Evolutionary conservation across 1,284 basidiomycete genomes (phyloP).

Genomic region (Ganoderma boninense): DNA sequence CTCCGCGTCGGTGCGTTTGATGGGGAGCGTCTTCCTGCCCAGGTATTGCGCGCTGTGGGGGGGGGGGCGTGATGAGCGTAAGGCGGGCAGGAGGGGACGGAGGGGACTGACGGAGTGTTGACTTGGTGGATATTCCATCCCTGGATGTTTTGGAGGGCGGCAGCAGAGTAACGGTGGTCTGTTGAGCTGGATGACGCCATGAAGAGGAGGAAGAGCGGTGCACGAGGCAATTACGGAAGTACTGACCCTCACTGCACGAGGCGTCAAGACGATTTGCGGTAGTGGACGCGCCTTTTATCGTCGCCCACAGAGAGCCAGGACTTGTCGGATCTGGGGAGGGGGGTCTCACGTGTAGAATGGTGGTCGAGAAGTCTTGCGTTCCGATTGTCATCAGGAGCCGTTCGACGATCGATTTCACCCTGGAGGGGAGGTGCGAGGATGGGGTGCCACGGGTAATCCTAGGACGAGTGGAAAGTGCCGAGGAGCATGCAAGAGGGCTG

Average conservation of each 20-base stretch:
- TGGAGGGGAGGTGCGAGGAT: slow-evolving; percentile 24
- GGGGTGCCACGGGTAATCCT: slow-evolving; percentile 25
- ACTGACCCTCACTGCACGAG: slow-evolving; percentile 44
- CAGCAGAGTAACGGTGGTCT: slow-evolving; percentile 40
- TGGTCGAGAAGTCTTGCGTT: slow-evolving; percentile 36
- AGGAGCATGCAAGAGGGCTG: slow-evolving; percentile 21
- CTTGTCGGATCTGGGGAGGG: slow-evolving; percentile 34
- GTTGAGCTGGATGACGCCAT: slow-evolving; percentile 46
- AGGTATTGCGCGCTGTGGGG: slow-evolving; percentile 45
- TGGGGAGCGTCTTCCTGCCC: slow-evolving; percentile 51
- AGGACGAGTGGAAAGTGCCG: slow-evolving; percentile 25
- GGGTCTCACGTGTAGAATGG: slow-evolving; percentile 43
- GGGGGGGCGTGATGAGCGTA: slow-evolving; percentile 9
- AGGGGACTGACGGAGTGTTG: slow-evolving; percentile 41
- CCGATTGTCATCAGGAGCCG: slow-evolving; percentile 41
- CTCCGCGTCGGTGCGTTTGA: slow-evolving; percentile 69
- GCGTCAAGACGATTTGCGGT: slow-evolving; percentile 38
- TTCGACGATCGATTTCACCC: slow-evolving; percentile 40
- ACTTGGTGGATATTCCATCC: slow-evolving; percentile 43
- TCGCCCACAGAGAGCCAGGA: slow-evolving; percentile 28
- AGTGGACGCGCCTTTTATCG: slow-evolving; percentile 42
- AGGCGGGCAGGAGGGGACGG: slow-evolving; percentile 10
- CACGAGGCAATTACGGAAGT: slow-evolving; percentile 41
- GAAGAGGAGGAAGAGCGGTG: slow-evolving; percentile 41
- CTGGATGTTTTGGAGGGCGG: slow-evolving; percentile 35